These are phyloP conservation scores for Sclerotinia subarctica DNA, from an alignment of 2,329 filamentous ascomycete species.

Conservation along the genomic window DNA sequence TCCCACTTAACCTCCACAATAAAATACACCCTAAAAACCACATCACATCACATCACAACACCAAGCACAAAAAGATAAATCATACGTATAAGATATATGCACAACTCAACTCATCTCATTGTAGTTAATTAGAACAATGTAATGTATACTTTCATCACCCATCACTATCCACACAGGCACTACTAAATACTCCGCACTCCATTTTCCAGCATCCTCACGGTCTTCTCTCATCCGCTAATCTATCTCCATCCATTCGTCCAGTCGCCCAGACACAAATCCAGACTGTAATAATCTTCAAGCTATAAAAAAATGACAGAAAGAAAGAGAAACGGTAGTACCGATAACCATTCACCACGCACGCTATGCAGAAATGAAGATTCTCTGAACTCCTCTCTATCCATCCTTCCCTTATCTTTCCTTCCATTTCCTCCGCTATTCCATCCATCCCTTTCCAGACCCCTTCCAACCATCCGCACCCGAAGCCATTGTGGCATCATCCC, in stretches of 20 bases:
- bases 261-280: background rate
- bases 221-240: background rate
- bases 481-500: background rate
- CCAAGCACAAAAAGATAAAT: background rate
- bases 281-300: background rate
- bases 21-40: no score
- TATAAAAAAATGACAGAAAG: slow-evolving; percentile 1
- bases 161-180: background rate
- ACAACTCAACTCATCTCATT: background rate
- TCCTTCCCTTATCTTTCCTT: slow-evolving; percentile 1
- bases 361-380: slow-evolving; percentile 25
- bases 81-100: background rate
- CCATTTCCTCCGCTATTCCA: background rate
- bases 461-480: background rate
- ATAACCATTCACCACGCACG: slow-evolving; percentile 22
- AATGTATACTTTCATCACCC: background rate
- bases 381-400: slow-evolving; percentile 9
- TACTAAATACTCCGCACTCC: background rate
- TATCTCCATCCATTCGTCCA: background rate
- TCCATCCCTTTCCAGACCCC: background rate
- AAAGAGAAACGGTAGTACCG: slow-evolving; percentile 8
- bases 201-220: no score
- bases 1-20: no score
- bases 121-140: slow-evolving; percentile 14
- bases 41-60: background rate